A percentile compares a stretch with the other conserved stretches of the same genome.
Evolutionary conservation across 75 land plant species (phyloP).

Genomic region (Chamaecyparis obtusa): DNA sequence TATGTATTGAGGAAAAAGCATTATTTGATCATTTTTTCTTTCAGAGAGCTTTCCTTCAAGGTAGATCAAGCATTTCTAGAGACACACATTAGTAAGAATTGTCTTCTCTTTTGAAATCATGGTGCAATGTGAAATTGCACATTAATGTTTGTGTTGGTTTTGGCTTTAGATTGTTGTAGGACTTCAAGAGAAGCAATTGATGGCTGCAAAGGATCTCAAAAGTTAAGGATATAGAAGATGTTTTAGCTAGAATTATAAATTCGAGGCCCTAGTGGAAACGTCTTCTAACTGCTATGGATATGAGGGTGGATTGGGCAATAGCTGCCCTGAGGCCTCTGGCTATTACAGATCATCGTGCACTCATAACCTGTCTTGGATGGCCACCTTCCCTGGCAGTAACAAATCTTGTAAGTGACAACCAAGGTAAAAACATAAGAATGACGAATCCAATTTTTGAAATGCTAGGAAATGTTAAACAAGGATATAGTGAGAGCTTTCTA

Average conservation of each 20-base stretch:
- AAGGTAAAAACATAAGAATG: conserved; percentile 20
- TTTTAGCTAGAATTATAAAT: conserved; percentile 45
- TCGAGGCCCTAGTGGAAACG: conserved; percentile 68
- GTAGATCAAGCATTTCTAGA: not conserved
- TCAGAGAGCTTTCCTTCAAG: not conserved
- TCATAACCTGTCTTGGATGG: conserved; percentile 88
- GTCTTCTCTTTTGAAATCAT: not conserved
- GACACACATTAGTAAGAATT: not conserved
- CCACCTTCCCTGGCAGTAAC: conserved; percentile 83
- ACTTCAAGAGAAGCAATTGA: conserved; percentile 32
- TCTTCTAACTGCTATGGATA: conserved; percentile 87
- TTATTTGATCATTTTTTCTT: not conserved
- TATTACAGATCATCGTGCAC: conserved; percentile 77
- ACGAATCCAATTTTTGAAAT: conserved; percentile 71
- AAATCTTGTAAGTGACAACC: conserved; percentile 21
- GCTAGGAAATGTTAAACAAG: conserved; percentile 54
- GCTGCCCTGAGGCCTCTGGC: conserved; percentile 85
- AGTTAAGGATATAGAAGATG: conserved; percentile 57
- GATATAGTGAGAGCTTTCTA: conserved; percentile 67
- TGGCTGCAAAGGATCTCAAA: conserved; percentile 56
- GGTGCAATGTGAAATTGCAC: not conserved
- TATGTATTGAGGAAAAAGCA: not conserved
- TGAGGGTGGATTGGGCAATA: conserved; percentile 81
- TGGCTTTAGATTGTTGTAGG: not conserved
- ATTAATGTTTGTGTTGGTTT: not conserved